phyloP scores from a whole-genome alignment of 148 eudicot genomes.

The Dianthus caryophyllus region DNA sequence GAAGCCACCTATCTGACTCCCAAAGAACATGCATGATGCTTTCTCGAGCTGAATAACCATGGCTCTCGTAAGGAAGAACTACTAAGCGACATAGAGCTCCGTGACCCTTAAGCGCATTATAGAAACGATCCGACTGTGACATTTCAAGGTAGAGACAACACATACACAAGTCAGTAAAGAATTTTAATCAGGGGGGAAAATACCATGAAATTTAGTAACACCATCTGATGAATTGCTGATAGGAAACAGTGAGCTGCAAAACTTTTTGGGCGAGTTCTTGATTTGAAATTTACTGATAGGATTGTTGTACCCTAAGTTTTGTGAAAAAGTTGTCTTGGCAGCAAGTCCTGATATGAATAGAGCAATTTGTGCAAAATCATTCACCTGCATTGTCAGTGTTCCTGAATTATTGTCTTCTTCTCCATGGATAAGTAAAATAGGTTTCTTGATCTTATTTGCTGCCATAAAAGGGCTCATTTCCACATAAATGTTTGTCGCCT shows the following conservation, averaged over 20 bases:
- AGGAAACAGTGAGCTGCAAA: not conserved
- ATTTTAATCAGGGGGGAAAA: not conserved
- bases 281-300: constrained; percentile 3
- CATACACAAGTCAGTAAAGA: not conserved
- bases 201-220: not conserved
- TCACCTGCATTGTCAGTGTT: constrained; percentile 95
- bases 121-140: constrained; percentile 90
- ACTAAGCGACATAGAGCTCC: constrained; percentile 92
- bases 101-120: constrained; percentile 89
- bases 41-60: constrained; percentile 90
- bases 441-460: constrained; percentile 87
- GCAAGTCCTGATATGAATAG: constrained; percentile 1
- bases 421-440: constrained; percentile 91
- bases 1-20: constrained; percentile 98
- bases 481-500: constrained; percentile 73
- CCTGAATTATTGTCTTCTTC: constrained; percentile 98
- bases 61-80: constrained; percentile 93
- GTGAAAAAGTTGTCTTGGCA: too few species aligned
- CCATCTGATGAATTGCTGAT: not conserved
- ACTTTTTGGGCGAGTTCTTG: not conserved
- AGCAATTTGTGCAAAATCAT: not conserved
- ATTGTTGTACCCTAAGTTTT: too few species aligned
- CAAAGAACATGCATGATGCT: constrained; percentile 99
- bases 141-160: constrained; percentile 4
- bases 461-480: constrained; percentile 97